Percentiles rank a stretch among this genome's conserved stretches.
Evolutionary conservation across 805 yeast species (phyloP).

Genomic region (Wickerhamomyces xylosicus): DNA sequence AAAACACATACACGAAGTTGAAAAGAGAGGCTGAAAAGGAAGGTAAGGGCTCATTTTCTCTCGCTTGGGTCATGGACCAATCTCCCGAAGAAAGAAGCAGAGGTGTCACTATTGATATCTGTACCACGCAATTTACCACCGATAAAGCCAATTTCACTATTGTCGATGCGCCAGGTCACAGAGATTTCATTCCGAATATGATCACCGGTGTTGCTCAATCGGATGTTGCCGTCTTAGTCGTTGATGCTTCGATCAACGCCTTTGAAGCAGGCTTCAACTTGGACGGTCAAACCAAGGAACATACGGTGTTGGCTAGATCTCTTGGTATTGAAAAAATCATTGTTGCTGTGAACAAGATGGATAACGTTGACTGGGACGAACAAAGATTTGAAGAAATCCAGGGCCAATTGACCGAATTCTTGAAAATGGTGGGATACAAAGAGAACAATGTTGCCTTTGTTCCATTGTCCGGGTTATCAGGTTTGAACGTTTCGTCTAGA

Average conservation of each 20-base stretch:
- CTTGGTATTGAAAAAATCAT: constrained; percentile 81
- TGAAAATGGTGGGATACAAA: constrained; percentile 80
- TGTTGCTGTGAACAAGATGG: constrained; percentile 93
- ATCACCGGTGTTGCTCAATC: constrained; percentile 93
- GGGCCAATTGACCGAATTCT: constrained; percentile 71
- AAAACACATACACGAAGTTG: constrained; percentile 94
- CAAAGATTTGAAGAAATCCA: constrained; percentile 68
- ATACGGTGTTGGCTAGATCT: constrained; percentile 84
- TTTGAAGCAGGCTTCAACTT: constrained; percentile 92
- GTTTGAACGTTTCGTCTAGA: constrained; percentile 82
- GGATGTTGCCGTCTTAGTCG: constrained; percentile 83
- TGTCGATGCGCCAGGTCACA: constrained; percentile 94
- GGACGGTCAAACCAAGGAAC: constrained; percentile 95
- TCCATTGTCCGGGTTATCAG: constrained; percentile 89
- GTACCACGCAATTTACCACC: constrained; percentile 89
- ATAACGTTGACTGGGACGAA: constrained; percentile 83
- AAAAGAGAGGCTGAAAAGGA: constrained; percentile 97
- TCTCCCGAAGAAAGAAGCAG: constrained; percentile 94
- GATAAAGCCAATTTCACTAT: constrained; percentile 84
- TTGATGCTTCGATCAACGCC: constrained; percentile 91
- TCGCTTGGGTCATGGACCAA: constrained; percentile 96
- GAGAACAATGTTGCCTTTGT: constrained; percentile 78
- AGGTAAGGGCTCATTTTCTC: constrained; percentile 95
- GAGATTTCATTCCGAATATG: constrained; percentile 95
- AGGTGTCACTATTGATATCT: constrained; percentile 94